Percentiles rank a stretch among this genome's conserved stretches.
Evolutionary conservation across 2,329 filamentous ascomycete genomes (phyloP).

Genomic region (Aspergillus puulaauensis): DNA sequence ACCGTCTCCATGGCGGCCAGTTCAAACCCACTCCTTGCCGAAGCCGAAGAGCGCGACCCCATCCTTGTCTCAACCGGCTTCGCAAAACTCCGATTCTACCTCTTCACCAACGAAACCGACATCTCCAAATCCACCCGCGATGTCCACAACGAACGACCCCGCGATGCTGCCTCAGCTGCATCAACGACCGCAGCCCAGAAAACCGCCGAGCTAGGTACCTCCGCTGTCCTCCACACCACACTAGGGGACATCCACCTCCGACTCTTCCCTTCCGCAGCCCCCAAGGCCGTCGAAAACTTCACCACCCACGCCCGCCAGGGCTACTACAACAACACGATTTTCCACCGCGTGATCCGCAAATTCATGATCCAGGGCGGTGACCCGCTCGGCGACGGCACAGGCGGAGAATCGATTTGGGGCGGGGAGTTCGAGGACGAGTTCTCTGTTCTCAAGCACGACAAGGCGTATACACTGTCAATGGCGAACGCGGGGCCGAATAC

Average conservation of each 20-base stretch:
- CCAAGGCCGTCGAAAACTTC: conserved; percentile 96
- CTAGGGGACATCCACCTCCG: conserved; percentile 92
- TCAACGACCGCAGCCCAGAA: conserved; percentile 54
- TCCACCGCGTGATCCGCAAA: conserved; percentile 94
- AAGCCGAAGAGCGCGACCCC: conserved; percentile 86
- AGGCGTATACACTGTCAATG: conserved; percentile 95
- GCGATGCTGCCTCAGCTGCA: conserved; percentile 54
- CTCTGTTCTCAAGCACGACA: conserved; percentile 85
- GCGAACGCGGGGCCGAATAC: conserved; percentile 94
- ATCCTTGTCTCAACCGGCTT: conserved; percentile 82
- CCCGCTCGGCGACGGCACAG: conserved; percentile 82
- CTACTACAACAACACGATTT: conserved; percentile 97
- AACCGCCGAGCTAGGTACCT: conserved; percentile 69
- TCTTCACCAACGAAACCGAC: conserved; percentile 90
- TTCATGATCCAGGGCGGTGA: conserved; percentile 96
- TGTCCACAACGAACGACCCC: conserved; percentile 91
- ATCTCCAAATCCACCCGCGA: conserved; percentile 82
- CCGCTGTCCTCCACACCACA: conserved; percentile 85
- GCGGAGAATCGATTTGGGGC: conserved; percentile 92
- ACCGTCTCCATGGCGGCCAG: conserved; percentile 98
- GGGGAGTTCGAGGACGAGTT: conserved; percentile 92
- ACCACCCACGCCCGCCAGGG: conserved; percentile 84
- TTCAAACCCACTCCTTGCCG: conserved; percentile 85
- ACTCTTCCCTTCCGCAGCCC: conserved; percentile 87
- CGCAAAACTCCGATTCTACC: conserved; percentile 91